phyloP scores from a whole-genome alignment of 1,139 yeast species.

The Yarrowia galli region DNA sequence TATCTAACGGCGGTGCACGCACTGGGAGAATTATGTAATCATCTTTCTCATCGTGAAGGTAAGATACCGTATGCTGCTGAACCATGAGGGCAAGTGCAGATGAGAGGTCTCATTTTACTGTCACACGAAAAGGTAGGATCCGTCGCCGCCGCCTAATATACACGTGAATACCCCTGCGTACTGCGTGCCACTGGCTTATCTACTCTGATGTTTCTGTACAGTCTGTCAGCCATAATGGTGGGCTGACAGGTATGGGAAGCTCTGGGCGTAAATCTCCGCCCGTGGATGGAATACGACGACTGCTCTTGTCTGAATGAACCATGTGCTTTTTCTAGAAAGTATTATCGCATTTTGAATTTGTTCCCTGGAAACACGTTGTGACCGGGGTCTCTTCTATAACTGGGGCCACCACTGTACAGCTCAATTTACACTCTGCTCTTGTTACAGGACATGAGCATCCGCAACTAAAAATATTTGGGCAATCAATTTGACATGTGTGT shows the following conservation, averaged over 20 bases:
- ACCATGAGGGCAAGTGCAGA: too few relatives aligned
- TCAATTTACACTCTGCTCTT: background rate
- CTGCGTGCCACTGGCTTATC: background rate
- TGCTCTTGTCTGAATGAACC: background rate
- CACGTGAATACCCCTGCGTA: constrained; percentile 11
- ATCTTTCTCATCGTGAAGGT: too few relatives aligned
- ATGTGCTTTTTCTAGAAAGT: constrained; percentile 1
- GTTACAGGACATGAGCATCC: background rate
- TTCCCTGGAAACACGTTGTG: background rate
- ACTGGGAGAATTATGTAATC: constrained; percentile 25
- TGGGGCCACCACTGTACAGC: background rate
- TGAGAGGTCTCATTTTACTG: too few relatives aligned
- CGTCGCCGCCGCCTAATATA: background rate
- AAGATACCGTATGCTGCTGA: too few relatives aligned
- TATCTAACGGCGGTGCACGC: too few relatives aligned
- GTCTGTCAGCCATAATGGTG: background rate
- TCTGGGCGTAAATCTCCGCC: background rate
- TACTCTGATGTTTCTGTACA: background rate
- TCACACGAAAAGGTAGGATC: background rate
- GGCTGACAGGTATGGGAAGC: background rate
- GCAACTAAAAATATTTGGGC: background rate
- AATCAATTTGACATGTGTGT: background rate
- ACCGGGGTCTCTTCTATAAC: background rate
- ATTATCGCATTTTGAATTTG: background rate
- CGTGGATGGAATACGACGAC: background rate